Percentiles rank a stretch among this genome's conserved stretches.
phyloP scores from a whole-genome alignment of 139 green algal species.

The Tetraselmis striata region DNA sequence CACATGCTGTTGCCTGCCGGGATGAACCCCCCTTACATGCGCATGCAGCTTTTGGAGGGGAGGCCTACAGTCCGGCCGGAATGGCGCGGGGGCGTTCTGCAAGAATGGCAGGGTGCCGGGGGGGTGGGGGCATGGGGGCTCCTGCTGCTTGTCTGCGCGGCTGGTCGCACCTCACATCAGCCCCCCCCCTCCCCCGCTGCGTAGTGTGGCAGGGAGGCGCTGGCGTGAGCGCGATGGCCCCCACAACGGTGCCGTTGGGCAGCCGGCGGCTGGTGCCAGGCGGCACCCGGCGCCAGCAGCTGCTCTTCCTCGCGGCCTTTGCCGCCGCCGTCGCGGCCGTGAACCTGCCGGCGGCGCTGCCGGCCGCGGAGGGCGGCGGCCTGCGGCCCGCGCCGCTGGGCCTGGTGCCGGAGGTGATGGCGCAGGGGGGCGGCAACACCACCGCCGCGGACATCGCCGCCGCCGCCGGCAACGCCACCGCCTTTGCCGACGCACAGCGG shows the following conservation, averaged over 20 bases:
- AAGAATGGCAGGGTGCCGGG: no score
- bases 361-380: neutral
- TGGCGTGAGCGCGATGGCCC: neutral
- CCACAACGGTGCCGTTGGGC: neutral
- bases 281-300: neutral
- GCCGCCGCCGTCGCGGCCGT: neutral
- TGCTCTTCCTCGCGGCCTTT: neutral
- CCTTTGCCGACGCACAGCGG: no score
- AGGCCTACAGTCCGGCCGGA: no score
- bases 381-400: neutral
- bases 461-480: neutral
- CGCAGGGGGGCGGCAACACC: neutral
- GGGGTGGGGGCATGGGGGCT: no score
- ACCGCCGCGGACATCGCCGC: neutral
- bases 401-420: neutral
- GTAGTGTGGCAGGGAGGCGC: no score
- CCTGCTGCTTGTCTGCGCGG: no score
- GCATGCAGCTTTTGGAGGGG: no score
- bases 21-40: no score
- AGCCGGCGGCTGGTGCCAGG: neutral
- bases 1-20: no score
- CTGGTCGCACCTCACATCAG: no score
- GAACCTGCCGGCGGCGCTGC: neutral
- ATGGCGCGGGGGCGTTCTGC: no score
- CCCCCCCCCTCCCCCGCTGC: no score